Evolutionary conservation across 306 rosid species (phyloP).

Genomic region (Abrus pulchellus): DNA sequence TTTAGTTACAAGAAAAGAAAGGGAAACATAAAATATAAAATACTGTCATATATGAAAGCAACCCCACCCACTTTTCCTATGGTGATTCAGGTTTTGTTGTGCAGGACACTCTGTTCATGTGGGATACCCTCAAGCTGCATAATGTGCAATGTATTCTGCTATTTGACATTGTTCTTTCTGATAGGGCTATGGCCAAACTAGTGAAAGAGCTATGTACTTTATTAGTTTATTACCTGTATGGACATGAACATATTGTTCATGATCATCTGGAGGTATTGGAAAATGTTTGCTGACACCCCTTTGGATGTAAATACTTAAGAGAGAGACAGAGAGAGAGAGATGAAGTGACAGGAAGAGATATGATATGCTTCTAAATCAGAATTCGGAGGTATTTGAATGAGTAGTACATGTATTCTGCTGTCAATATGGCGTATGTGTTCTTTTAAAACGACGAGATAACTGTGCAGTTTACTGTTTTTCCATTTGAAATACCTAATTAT

Average conservation of each 20-base stretch:
- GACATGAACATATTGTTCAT: neutral
- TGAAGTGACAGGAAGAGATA: too few relatives aligned
- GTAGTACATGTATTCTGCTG: neutral
- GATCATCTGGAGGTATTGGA: neutral
- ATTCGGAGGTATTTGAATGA: neutral
- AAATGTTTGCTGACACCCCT: too few relatives aligned
- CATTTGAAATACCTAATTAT: neutral
- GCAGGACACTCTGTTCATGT: neutral
- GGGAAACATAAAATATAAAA: too few relatives aligned
- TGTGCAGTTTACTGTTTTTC: neutral
- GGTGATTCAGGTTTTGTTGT: neutral
- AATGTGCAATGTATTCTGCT: neutral
- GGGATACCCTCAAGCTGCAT: neutral
- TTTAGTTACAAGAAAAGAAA: too few relatives aligned
- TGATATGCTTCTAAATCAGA: too few relatives aligned
- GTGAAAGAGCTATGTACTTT: neutral
- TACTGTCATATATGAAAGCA: neutral
- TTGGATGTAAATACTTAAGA: too few relatives aligned
- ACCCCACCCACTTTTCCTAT: neutral
- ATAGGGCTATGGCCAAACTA: conserved; percentile 5
- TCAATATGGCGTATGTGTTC: neutral
- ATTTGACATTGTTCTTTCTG: conserved; percentile 1
- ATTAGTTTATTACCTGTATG: conserved; percentile 7
- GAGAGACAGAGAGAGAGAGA: too few relatives aligned
- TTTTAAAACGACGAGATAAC: neutral